Base-by-base conservation (phyloP, 257 asterid genomes). In the Nicotiana tabacum region DNA sequence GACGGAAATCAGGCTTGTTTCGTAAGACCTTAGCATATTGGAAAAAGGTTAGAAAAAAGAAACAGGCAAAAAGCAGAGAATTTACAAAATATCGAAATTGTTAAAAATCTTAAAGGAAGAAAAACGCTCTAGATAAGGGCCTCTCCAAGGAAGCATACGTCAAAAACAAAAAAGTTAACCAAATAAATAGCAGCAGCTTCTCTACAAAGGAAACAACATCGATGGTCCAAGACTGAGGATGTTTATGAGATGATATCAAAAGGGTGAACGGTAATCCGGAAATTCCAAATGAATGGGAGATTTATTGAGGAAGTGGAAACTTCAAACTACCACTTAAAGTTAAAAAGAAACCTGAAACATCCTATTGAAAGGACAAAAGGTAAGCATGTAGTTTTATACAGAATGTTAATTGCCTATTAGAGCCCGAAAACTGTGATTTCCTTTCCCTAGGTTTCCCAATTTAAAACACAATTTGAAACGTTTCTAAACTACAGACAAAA, bases 1-100 rank as follows among this genome's bases (percentile, higher is more conserved):
- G 98, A 46, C 95, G 91, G 84, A 94, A 96, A 83, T 96, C 99
- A 1, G 99, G 99, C 88, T 93, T 96, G 88, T 96, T 96, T 86
- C 92, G 89, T 46, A 96, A 87, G 85, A 96, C 99, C 99, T 77
- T 46, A 46, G 77, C 68, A 77, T 77, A 77, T 43, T 5, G 46
- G 83, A 84, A 46, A 43, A 27, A 67, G 29, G 48, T 33, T 10
- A 79, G 24, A 78, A 27, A 29, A 61, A 79, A n/a, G 61, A 60
- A 33, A 4, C 2, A 37, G 21, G 82, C 35, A 61, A 58, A 61
- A 32, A 60, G 12, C 10, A 39, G 18, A 61, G 58, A 15, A 58
- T n/a, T 57, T 43, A 78, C 72, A 57, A 10, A 60, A 60, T 11
- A 17, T 57, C 24, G 29, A 58, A 3, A n/a, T 78, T 18, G 37